Base-by-base conservation (phyloP, 129 eudicot species). In the Artemisia argyi region DNA sequence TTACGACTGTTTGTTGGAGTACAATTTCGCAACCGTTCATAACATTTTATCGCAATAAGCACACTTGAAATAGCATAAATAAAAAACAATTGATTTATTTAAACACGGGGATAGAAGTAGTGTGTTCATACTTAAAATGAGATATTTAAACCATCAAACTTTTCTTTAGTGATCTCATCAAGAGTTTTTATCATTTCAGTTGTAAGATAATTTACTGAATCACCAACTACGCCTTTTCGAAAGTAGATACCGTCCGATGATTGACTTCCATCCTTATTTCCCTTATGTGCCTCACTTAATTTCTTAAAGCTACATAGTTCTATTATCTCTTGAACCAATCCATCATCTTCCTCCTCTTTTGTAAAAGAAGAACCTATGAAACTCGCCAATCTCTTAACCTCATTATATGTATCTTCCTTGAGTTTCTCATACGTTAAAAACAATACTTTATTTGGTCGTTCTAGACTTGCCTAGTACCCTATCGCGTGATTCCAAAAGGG, bases 401-500 rank as follows among this genome's bases (percentile, higher is more conserved):
- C 61, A 17, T 18, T 18, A 2, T 56, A 7, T 18, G 22, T 16
- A 56, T 56, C 61, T 3, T 56, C 19, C 19, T 18, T 56, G 24
- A 56, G 5, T 4, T 56, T 17, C 19, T 56, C 61, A 8, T 56
- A 56, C 20, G 9, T 56, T 17, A 56, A 56, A 22, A 56, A 56
- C 61, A 18, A 56, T 12, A 56, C 61, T 56, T 9, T 80, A 20
- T 65, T 18, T 20, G 79, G 79, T 61, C 55, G 59, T 52, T 52
- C 72, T 17, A 54, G 53, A 69, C 79, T 74, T 54, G 71, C 79
- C 26, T 56, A 50, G 32, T 74, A 74, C 58, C 72, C 79, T 18
- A 65, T 10, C 57, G 65, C 64, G 35, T 74, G 79, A 52, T 64
- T 73, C 79, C 79, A 74, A 54, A 11, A 65, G 0, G 79, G 62